Evolutionary conservation across 768 basidiomycete genomes (phyloP), one percentile per base, ranked within the genome.

Genomic region (Boletales sp.): DNA sequence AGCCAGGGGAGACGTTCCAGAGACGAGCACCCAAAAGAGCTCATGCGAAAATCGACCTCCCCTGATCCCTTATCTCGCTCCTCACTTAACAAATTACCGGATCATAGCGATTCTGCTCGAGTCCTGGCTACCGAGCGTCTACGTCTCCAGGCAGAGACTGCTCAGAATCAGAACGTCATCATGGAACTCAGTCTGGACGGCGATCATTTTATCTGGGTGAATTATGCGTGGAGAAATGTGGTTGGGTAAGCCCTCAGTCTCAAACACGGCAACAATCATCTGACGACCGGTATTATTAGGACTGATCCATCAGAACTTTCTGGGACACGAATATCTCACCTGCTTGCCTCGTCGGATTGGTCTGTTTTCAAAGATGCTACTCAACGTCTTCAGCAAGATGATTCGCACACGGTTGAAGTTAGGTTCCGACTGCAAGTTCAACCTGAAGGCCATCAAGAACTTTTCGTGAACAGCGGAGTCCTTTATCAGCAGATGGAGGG

Each of bases 121-220:
- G 79, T 88, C n/a, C 76, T 90, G 50, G 89, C 90, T 13, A 91
- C 89, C 0, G 93, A 97, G 64, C 86, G 93, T 31, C 70, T 98
- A 29, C 82, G 88, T 36, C 71, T 91, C 32, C 87, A 95, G 61
- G 97, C 94, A 9, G 97, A 98, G 68, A 90, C 89, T 2, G 93
- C 94, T 8, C 92, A 95, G 71, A 91, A 87, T 63, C 90, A 92
- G 67, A 98, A 97, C 60, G 90, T 98, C 47, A 91, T 99, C 27
- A 78, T 98, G 74, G 97, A 99, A 65, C 80, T 99, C 29, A 86
- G 85, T 66, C 74, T 97, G 56, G 93, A 97, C 64, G 94, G 93
- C 9, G 94, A 97, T 64, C 87, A 93, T 57, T 85, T 98, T 59
- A 82, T 93, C 59, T 99, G 94, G 89, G 79, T 95, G 40, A 98